Evolutionary conservation across 345 rosid genomes (phyloP), one percentile per base, ranked within the genome.

Genomic region (Corchorus capsularis): DNA sequence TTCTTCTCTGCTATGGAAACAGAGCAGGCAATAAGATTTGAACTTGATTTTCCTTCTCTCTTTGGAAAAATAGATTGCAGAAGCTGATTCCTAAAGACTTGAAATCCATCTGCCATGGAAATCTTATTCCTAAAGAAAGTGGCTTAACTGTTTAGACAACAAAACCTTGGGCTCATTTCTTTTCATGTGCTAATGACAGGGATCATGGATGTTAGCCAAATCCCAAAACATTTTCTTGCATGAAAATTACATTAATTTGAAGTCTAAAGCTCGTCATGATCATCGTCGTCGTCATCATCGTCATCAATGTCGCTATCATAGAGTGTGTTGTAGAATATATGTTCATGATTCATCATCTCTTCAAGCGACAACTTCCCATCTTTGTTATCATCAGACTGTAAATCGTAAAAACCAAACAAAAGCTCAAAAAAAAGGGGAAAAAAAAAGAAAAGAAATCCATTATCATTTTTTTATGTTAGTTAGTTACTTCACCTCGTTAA

Each of bases 311-410:
- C 49, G 4, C 61, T 68, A 17, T 85, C 81, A 66, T 79, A 81
- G 47, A 92, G 74, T 7, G 91, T 82, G 61, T 77, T 67, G 80
- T 89, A 93, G 79, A 93, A 93, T 43, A 83, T 77, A 56, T 79
- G 32, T 78, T 88, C 89, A 19, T 89, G 95, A 67, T 85, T 75
- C 52, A 89, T 71, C 89, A 91, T 88, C 79, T 93, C 94, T 14
- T 82, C 82, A 16, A 93, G 81, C 16, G 87, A 80, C 79, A 91
- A 70, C 12, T 79, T 69, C 20, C 89, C 90, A 80, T 91, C 94
- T 77, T 75, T 77, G 76, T 89, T 74, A 50, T 87, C 94, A 78
- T 93, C 97, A 2, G 90, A 90, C 97, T 91, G 74, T 1, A 27
- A 27, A 27, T 27, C 1, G 70, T 8, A 32, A 1, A 49, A 74